phyloP scores from a whole-genome alignment of 345 rosid species.

The Eucalyptus polybractea region DNA sequence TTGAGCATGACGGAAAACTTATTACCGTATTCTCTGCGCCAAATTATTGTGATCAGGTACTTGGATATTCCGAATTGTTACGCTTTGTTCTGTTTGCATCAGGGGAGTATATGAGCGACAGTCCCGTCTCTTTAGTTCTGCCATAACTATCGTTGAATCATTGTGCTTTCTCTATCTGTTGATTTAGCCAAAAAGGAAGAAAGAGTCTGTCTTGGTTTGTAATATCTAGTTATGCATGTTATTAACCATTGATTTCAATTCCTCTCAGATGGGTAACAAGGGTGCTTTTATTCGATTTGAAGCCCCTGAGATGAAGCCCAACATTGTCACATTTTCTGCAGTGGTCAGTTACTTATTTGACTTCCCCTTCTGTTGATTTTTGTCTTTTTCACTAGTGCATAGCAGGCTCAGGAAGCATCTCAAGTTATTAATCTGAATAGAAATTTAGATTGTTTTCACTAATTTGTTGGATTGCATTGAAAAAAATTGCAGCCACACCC shows the following conservation, averaged over 20 bases:
- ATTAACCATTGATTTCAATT: neutral
- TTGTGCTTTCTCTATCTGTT: neutral
- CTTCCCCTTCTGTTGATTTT: neutral
- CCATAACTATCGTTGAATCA: neutral
- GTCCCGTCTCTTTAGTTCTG: neutral
- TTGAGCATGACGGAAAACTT: slow-evolving; percentile 95
- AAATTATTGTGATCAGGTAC: slow-evolving; percentile 98
- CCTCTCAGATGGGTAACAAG: slow-evolving; percentile 90
- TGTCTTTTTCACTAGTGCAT: neutral
- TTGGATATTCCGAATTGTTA: neutral
- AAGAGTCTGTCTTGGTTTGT: neutral
- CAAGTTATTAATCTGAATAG: neutral
- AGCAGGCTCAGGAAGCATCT: neutral
- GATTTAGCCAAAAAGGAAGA: neutral
- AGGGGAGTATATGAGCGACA: neutral
- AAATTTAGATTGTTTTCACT: neutral
- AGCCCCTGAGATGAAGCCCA: slow-evolving; percentile 88
- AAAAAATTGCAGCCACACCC: slow-evolving; percentile 75
- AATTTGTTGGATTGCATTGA: neutral
- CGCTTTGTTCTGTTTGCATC: neutral
- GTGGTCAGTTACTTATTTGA: slow-evolving; percentile 51
- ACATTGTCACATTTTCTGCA: slow-evolving; percentile 84
- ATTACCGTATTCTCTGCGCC: slow-evolving; percentile 98
- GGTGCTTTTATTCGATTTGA: slow-evolving; percentile 93
- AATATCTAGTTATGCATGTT: neutral